Evolutionary conservation across 2,329 filamentous ascomycete genomes (phyloP), one percentile per base, ranked within the genome.

Genomic region (Nannizziopsis arthrosporioides): DNA sequence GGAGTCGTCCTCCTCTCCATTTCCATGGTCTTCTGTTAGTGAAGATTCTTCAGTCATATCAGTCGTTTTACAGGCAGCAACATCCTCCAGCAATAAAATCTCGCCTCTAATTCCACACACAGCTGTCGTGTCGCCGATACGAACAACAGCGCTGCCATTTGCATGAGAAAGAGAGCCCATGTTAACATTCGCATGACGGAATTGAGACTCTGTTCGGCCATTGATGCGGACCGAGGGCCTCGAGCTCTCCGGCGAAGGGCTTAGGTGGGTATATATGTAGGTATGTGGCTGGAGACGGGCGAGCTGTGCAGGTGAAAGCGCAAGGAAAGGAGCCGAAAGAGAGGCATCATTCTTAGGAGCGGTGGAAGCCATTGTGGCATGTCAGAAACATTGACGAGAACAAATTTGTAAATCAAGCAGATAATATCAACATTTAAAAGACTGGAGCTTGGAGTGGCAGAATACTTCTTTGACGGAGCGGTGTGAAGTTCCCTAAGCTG

Each of bases 41-140:
- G 46, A 64, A 58, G 54, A 68, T 59, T 55, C 64, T 58, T 55
- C 68, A 38, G 17, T 17, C 12, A 2, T 15, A 18, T 18, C 45
- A 9, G 62, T 63, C 8, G 68, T 64, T 50, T 57, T 68, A 64
- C 50, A 78, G 57, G 53, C 82, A 70, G 66, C 81, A 51, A 93
- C 85, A 61, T 86, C 80, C 43, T 77, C 75, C 2, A 84, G 81
- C 42, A 81, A 74, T 19, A 98, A 72, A 5, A 94, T 81, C 68
- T 98, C 92, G 45, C 76, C 89, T 39, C 90, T 80, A 15, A 98
- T 80, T 49, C 90, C 92, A 62, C 89, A 95, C 34, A 98, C 89
- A n/a, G 89, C 86, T 1, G 87, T 88, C 1, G 90, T 96, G 64
- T 93, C 86, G 41, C 92, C 92, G 44, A 85, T 73, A 32, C 92